Conservation (phyloP, 495 filamentous ascomycete species). For the Neurospora sp. region DNA sequence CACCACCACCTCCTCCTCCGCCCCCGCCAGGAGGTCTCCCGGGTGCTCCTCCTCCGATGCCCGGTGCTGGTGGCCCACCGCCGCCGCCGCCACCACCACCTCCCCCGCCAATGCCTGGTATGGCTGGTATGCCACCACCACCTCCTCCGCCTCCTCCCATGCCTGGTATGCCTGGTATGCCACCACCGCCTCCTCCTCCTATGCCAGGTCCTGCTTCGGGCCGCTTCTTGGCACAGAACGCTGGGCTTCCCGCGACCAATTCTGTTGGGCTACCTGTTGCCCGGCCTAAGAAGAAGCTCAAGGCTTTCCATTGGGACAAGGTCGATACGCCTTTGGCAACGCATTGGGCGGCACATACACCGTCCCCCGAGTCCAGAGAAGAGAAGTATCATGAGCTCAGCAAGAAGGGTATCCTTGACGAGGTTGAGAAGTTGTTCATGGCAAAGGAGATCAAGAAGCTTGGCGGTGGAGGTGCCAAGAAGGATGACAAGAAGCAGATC, state of each 20-base stretch:
- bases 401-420: slow-evolving; percentile 87
- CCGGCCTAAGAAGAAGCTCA: slow-evolving; percentile 96
- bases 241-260: slow-evolving; percentile 18
- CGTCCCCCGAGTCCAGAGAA: slow-evolving; percentile 74
- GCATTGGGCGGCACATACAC: slow-evolving; percentile 84
- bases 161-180: slow-evolving; percentile 27
- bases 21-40: slow-evolving; percentile 31
- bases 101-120: slow-evolving; percentile 43
- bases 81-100: slow-evolving; percentile 34
- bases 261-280: slow-evolving; percentile 58
- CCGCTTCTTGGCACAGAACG: slow-evolving; percentile 42
- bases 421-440: slow-evolving; percentile 94
- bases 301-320: slow-evolving; percentile 99
- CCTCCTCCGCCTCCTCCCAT: slow-evolving; percentile 40
- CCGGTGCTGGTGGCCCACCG: slow-evolving; percentile 31
- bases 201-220: slow-evolving; percentile 28
- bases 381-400: slow-evolving; percentile 90
- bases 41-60: slow-evolving; percentile 27
- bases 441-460: slow-evolving; percentile 94
- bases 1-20: slow-evolving; percentile 39
- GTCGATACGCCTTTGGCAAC: slow-evolving; percentile 89
- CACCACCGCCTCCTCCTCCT: neutral
- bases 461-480: slow-evolving; percentile 53
- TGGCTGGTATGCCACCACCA: slow-evolving; percentile 40
- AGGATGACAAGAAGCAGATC: slow-evolving; percentile 93